Evolutionary conservation across 2,329 filamentous ascomycete species (phyloP), one percentile per base, ranked within the genome.

Genomic region (Aaosphaeria arxii): DNA sequence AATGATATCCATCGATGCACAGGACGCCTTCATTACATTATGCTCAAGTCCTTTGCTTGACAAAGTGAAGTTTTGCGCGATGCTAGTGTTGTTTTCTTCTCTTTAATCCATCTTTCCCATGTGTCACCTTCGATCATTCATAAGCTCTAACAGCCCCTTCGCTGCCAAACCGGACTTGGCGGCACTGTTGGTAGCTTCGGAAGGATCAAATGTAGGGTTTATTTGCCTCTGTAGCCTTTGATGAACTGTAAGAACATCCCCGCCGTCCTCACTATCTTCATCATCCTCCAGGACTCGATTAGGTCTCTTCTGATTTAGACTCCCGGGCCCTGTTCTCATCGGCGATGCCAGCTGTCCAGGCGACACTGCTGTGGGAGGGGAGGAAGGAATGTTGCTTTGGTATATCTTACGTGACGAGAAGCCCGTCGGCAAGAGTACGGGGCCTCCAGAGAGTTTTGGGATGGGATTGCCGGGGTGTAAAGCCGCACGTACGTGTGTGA

Each of bases 91-190:
- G 17, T 24, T 24, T 24, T 24, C 17, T 24, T 24, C 17, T 24
- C 17, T 24, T 24, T 24, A 24, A 24, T 24, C 17, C 3, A 24
- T 24, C 17, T 24, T 29, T 9, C 11, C 32, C 13, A 38, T 28
- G 24, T 45, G 40, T 31, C 36, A 42, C 49, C 59, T 55, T 44
- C 49, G 48, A 30, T 56, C 60, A 32, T 54, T 57, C 66, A 64
- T 69, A 46, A 83, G 64, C 51, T 75, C 77, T 51, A 83, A 57
- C 55, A 85, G 59, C 6, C 77, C 80, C 57, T 75, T 77, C 9
- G 75, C 79, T 6, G 79, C 80, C 40, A 74, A 71, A 4, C 74
- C 78, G 48, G 74, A 74, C 35, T 77, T 69, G 13, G 72, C 74
- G 17, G 17, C 17, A 24, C 17, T 24, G 17, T 24, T 24, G 17